A percentile compares a stretch with the other conserved stretches of the same genome.
phyloP scores from a whole-genome alignment of 208 protist genomes.

The Acanthamoeba lenticulata region DNA sequence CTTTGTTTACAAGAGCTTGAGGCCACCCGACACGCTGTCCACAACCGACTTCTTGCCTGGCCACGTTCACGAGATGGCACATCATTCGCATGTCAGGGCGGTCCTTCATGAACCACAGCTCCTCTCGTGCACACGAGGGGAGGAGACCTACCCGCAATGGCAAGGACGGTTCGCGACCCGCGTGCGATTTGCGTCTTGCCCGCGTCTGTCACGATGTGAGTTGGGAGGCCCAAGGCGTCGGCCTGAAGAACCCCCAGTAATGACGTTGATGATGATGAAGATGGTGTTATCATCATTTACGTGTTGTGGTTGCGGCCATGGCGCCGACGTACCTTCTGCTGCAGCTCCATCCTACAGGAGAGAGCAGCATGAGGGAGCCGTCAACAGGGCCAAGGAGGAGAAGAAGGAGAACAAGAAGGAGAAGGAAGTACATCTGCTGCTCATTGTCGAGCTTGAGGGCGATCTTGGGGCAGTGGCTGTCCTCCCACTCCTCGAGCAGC shows the following conservation, averaged over 20 bases:
- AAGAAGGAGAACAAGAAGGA: background rate
- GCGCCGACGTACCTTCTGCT: background rate
- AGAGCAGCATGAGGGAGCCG: background rate
- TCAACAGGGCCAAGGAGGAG: background rate
- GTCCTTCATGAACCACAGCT: background rate
- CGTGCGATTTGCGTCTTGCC: constrained; percentile 21
- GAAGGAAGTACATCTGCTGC: background rate
- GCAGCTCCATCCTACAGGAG: background rate
- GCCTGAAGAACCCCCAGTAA: background rate
- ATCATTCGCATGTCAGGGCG: no score
- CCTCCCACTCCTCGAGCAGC: constrained; percentile 23
- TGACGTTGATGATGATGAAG: background rate
- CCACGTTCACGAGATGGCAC: background rate
- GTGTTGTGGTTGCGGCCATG: background rate
- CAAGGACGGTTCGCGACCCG: background rate
- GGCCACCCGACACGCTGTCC: background rate
- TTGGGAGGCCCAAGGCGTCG: background rate
- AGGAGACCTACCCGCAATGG: background rate
- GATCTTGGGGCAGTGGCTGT: background rate
- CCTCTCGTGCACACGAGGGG: background rate
- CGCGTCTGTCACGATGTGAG: constrained; percentile 6
- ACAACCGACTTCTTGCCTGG: background rate
- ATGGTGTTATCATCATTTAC: background rate
- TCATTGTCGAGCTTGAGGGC: background rate
- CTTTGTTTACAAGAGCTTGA: background rate